Evolutionary conservation across 2,329 filamentous ascomycete species (phyloP).

Genomic region (Dryadomyces quercus-mongolicae): DNA sequence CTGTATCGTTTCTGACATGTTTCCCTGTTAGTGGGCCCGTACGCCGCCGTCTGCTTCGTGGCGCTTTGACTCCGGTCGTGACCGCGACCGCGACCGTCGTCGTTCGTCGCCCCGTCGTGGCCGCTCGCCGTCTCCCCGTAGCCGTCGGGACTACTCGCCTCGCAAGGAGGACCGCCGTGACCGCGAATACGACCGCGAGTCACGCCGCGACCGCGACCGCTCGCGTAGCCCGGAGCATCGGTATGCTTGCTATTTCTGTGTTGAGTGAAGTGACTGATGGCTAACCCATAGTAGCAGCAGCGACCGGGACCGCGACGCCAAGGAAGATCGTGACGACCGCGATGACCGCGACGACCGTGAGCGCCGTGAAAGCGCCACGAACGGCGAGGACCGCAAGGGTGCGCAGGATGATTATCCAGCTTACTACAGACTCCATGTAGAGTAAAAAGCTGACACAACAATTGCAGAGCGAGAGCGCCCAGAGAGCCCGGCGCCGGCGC

Average conservation of each 20-base stretch:
- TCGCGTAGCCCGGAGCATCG: slow-evolving; percentile 58
- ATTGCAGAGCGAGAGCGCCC: slow-evolving; percentile 7
- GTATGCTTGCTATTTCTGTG: slow-evolving; percentile 21
- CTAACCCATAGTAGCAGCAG: slow-evolving; percentile 11
- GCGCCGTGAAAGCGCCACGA: slow-evolving; percentile 64
- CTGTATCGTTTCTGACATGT: background rate
- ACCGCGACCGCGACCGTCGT: slow-evolving; percentile 60
- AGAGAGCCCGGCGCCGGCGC: slow-evolving; percentile 70
- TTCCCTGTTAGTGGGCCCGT: slow-evolving; percentile 70
- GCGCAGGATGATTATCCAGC: slow-evolving; percentile 15
- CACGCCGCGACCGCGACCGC: slow-evolving; percentile 58
- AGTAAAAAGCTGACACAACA: background rate
- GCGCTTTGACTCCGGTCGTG: slow-evolving; percentile 89
- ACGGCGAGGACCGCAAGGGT: slow-evolving; percentile 90
- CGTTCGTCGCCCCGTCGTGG: slow-evolving; percentile 52
- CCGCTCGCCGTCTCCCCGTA: slow-evolving; percentile 68
- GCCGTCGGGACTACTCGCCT: slow-evolving; percentile 74
- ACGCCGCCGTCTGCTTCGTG: slow-evolving; percentile 96
- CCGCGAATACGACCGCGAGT: slow-evolving; percentile 59
- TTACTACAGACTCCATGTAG: background rate
- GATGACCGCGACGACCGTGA: slow-evolving; percentile 58
- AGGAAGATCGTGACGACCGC: slow-evolving; percentile 41
- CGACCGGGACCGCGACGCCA: slow-evolving; percentile 28
- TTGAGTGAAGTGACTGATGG: background rate
- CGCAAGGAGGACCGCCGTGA: slow-evolving; percentile 79